Base-by-base conservation (phyloP, 345 rosid genomes). In the Turritis glabra region DNA sequence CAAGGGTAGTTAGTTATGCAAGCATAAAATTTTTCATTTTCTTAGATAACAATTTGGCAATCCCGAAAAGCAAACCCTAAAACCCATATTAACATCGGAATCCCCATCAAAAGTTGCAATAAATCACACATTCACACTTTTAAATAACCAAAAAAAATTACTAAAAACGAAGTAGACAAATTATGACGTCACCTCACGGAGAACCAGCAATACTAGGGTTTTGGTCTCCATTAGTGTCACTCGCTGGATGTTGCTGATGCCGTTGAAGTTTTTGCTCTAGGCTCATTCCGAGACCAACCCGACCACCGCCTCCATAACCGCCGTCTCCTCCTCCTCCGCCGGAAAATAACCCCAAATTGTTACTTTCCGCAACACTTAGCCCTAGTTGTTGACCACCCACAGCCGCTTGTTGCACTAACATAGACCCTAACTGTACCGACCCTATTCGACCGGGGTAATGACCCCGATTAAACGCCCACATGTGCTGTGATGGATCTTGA, bases 391-490 rank as follows among this genome's bases (percentile, higher is more conserved):
- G 90, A 29, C 78, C 71, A 47, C 83, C 88, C 46, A 22, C 27
- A 53, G 75, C 30, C 29, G 78, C 81, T 69, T 80, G 93, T 64
- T 84, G 93, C n/a, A 80, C 61, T 69, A 86, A 58, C 90, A 88
- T 82, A 12, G 87, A 84, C 57, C 90, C 81, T 0, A 88, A 54
- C 72, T 82, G 89, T 21, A 85, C 82, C 25, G 86, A 84, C 53
- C 76, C 81, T 9, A 80, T 43, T 67, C 84, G 78, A 17, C 78
- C 82, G 3, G 80, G 41, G 38, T 80, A 82, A 57, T 79, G 85
- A 72, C 75, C 69, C 14, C 87, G 85, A 30, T 71, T 71, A 40
- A 85, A 88, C 15, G 86, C 80, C 93, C 93, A 88, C 87, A 88
- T 78, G 69, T 82, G 86, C 14, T 82, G 51, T 3, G 73, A 41